phyloP scores from a whole-genome alignment of 257 asterid species.

The Striga asiatica region DNA sequence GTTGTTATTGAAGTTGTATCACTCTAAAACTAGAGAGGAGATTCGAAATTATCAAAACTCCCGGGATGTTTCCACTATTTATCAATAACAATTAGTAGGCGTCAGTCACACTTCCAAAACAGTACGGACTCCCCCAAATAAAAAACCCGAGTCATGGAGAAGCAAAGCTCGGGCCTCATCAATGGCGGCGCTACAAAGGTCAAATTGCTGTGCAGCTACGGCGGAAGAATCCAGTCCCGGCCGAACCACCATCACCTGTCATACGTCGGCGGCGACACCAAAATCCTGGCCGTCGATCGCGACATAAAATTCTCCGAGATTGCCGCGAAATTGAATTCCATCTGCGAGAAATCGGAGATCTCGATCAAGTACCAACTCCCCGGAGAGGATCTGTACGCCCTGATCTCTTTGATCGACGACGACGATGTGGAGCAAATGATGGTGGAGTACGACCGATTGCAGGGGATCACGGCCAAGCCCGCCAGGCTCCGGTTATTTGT shows the following conservation, averaged over 20 bases:
- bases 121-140: too few species aligned
- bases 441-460: constrained; percentile 65
- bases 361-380: constrained; percentile 61
- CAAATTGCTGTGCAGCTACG: constrained; percentile 64
- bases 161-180: constrained; percentile 16
- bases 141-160: too few species aligned
- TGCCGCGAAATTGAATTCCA: constrained; percentile 28
- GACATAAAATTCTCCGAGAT: constrained; percentile 36
- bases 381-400: constrained; percentile 56
- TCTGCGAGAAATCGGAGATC: constrained; percentile 21
- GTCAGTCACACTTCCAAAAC: too few species aligned
- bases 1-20: too few species aligned
- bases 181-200: constrained; percentile 26
- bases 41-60: too few species aligned
- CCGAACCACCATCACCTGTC: constrained; percentile 44
- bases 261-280: constrained; percentile 75
- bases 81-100: too few species aligned
- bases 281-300: constrained; percentile 63
- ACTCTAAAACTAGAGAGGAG: too few species aligned
- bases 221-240: constrained; percentile 56
- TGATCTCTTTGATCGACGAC: constrained; percentile 58
- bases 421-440: constrained; percentile 86
- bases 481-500: constrained; percentile 55
- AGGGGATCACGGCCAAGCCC: constrained; percentile 29
- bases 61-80: too few species aligned